A percentile compares a stretch with the other conserved stretches of the same genome.
phyloP scores from a whole-genome alignment of 176 grass and related monocot genomes.

The Hsuehochloa calcarea region DNA sequence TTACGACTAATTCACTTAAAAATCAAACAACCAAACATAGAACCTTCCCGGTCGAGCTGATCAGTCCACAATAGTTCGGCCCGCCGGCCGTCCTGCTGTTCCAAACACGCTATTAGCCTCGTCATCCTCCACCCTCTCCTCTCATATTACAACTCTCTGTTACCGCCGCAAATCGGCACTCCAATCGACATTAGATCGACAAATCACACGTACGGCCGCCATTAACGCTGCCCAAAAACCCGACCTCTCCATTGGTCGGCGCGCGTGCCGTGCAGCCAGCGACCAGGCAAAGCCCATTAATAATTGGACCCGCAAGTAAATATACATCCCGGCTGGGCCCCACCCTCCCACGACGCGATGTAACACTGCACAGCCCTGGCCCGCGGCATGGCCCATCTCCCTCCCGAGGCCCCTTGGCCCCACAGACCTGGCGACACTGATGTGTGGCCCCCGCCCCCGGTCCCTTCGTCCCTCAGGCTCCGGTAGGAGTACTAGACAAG shows the following conservation, averaged over 20 bases:
- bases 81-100: too few relatives aligned
- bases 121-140: background rate
- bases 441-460: background rate
- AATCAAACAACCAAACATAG: too few relatives aligned
- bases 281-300: constrained; percentile 1
- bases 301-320: constrained; percentile 28
- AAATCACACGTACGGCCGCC: background rate
- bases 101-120: too few relatives aligned
- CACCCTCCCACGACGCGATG: background rate
- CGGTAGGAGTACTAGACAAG: background rate
- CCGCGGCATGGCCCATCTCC: constrained; percentile 25
- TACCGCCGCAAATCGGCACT: background rate
- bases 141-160: background rate
- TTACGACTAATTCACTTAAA: too few relatives aligned
- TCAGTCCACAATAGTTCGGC: too few relatives aligned
- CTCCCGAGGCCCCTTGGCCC: background rate
- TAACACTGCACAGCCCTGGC: constrained; percentile 37
- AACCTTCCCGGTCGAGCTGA: too few relatives aligned
- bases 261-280: background rate
- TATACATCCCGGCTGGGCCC: constrained; percentile 8
- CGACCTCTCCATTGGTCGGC: background rate
- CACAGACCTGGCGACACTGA: background rate
- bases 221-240: background rate
- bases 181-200: background rate
- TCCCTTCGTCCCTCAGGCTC: too few relatives aligned